These are phyloP conservation scores for Eucalyptus viminalis DNA, from an alignment of 345 rosid genomes.

Conservation along the genomic window DNA sequence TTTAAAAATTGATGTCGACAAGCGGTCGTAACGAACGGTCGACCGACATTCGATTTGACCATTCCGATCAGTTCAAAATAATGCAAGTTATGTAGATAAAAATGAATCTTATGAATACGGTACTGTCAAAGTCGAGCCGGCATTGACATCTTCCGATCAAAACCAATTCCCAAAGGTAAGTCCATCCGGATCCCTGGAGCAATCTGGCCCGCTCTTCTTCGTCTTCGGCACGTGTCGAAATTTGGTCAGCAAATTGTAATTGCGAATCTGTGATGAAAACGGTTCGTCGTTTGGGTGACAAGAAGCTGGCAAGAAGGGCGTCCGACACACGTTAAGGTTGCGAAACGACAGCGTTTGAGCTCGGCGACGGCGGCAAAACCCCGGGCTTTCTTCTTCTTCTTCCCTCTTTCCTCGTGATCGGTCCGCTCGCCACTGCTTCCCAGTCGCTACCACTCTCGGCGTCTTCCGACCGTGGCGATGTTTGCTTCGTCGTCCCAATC, in stretches of 20 bases:
- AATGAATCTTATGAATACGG: background rate
- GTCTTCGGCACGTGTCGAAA: background rate
- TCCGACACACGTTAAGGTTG: background rate
- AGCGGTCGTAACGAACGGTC: rapidly evolving
- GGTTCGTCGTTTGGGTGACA: background rate
- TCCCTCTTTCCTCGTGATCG: background rate
- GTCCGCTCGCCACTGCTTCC: background rate
- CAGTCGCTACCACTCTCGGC: background rate
- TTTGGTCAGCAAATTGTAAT: background rate
- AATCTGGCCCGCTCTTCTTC: background rate
- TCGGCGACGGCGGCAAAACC: background rate
- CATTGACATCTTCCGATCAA: background rate
- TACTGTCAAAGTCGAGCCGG: background rate
- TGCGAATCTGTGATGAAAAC: background rate
- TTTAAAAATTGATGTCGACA: rapidly evolving
- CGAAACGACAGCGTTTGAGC: background rate
- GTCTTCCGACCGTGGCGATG: background rate
- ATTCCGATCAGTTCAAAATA: background rate
- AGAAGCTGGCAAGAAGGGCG: too few species aligned
- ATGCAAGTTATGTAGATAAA: background rate
- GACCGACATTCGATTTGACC: background rate
- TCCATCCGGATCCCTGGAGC: background rate
- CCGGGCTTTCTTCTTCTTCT: background rate
- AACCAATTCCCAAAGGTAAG: background rate
- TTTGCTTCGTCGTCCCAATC: conserved; percentile 15